phyloP scores from a whole-genome alignment of 805 yeast genomes.

The Saccharomyces mikatae region DNA sequence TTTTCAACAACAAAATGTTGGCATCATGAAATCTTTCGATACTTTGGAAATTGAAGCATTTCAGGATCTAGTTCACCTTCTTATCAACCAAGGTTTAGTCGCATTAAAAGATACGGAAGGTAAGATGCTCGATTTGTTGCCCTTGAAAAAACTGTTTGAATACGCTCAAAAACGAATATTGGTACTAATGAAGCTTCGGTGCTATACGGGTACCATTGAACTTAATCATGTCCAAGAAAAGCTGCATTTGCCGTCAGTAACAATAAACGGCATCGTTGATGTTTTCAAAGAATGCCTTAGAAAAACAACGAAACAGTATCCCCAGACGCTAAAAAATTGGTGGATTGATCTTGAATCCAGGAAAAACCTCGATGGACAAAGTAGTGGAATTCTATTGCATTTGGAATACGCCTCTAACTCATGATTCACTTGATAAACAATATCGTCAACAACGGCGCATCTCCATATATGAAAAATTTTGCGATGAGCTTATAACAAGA shows the following conservation, averaged over 20 bases:
- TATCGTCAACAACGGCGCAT: not conserved
- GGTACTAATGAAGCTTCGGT: slow-evolving; percentile 11
- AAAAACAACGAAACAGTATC: slow-evolving; percentile 1
- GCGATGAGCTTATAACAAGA: not conserved
- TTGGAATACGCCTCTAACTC: slow-evolving; percentile 5
- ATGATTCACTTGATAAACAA: not conserved
- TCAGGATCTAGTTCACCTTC: not conserved
- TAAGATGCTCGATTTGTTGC: slow-evolving; percentile 1
- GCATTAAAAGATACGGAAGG: not conserved
- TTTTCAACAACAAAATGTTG: not conserved
- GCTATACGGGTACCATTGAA: slow-evolving; percentile 9
- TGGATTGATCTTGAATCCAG: slow-evolving; percentile 14
- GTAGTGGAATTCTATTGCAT: slow-evolving; percentile 8
- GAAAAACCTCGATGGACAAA: not conserved
- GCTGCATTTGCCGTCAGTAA: slow-evolving; percentile 1
- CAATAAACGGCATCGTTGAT: slow-evolving; percentile 9
- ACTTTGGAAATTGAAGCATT: not conserved
- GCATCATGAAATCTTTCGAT: not conserved
- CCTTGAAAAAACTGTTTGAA: slow-evolving; percentile 6
- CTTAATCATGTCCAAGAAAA: slow-evolving; percentile 5
- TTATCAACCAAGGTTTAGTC: not conserved
- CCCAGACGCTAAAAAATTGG: slow-evolving; percentile 9
- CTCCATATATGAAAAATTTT: not conserved
- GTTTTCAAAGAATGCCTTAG: slow-evolving; percentile 9
- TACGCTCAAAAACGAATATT: slow-evolving; percentile 8